phyloP scores from a whole-genome alignment of 2,329 filamentous ascomycete species.

The Diatrype stigma region DNA sequence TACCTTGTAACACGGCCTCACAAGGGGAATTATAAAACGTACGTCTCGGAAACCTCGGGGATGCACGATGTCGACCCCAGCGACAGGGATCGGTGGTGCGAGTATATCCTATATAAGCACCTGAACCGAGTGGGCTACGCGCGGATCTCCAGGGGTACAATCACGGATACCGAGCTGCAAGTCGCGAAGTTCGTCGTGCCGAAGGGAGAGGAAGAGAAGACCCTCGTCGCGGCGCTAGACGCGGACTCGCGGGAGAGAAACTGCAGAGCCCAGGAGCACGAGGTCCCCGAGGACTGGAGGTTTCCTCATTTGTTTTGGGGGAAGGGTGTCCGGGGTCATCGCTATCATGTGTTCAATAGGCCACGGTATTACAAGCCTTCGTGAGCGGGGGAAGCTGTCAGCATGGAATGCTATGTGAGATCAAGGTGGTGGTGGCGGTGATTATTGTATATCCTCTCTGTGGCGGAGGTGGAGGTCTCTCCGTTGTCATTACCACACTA shows the following conservation, averaged over 20 bases:
- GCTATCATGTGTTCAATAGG: slow-evolving; percentile 93
- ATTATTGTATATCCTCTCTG: too few relatives aligned
- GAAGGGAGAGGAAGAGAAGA: slow-evolving; percentile 55
- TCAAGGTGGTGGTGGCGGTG: too few relatives aligned
- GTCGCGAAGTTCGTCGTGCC: slow-evolving; percentile 93
- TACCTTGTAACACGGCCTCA: slow-evolving; percentile 90
- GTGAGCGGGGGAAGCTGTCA: too few relatives aligned
- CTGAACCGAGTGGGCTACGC: slow-evolving; percentile 85
- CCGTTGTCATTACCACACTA: too few relatives aligned
- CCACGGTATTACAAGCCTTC: slow-evolving; percentile 62
- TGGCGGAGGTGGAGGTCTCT: too few relatives aligned
- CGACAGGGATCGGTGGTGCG: slow-evolving; percentile 98
- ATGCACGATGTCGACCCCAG: slow-evolving; percentile 93
- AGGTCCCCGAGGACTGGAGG: slow-evolving; percentile 71
- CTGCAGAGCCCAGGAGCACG: slow-evolving; percentile 59
- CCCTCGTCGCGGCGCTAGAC: slow-evolving; percentile 34
- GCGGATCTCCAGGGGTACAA: slow-evolving; percentile 79
- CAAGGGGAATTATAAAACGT: slow-evolving; percentile 94
- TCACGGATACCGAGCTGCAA: slow-evolving; percentile 96
- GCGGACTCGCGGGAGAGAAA: slow-evolving; percentile 49
- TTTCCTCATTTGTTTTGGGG: slow-evolving; percentile 86
- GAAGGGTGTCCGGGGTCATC: slow-evolving; percentile 80
- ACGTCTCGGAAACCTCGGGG: slow-evolving; percentile 77
- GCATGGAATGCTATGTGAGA: too few relatives aligned
- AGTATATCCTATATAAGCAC: slow-evolving; percentile 95